Base-by-base conservation (phyloP, 306 rosid species). In the Sophora flavescens region DNA sequence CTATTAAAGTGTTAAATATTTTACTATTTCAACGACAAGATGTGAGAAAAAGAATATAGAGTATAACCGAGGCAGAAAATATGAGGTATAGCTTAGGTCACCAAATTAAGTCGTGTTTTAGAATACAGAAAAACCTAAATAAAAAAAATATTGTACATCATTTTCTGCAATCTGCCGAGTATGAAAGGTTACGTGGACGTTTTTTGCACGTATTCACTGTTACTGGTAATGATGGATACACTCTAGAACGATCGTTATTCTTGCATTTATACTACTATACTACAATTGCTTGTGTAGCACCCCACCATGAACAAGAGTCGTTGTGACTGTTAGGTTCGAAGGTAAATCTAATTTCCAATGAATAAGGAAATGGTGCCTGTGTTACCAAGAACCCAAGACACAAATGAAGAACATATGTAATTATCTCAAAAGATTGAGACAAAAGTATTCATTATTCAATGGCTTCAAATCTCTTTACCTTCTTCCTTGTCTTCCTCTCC, bases 371-470 rank as follows among this genome's bases (percentile, higher is more conserved):
- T 36, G 6, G 32, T 32, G 44, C 14, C 9, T 17, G 61, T 17
- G 18, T 30, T 6, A 53, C 62, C 11, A 61, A 15, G 51, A 14
- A 39, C 50, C 14, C 9, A 60, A n/a, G 63, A 14, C 72, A 63
- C 15, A 10, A 4, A 14, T 8, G 17, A 13, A 16, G 1, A 36
- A 36, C 13, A 62, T 73, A 10, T 45, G 4, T 45, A 45, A 45
- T 45, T 73, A 64, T 41, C 22, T 36, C 26, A 11, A 0, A n/a
- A n/a, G n/a, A n/a, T n/a, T n/a, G n/a, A n/a, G n/a, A n/a, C n/a
- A n/a, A n/a, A 64, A 5, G 12, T 69, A 8, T 56, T 8, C 64
- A 22, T 42, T 39, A 30, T n/a, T 42, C 84, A 38, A 85, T 87
- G 84, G 59, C 85, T 78, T 57, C 81, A 51, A 61, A 14, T 33